These are phyloP conservation scores for Coleophoma cylindrospora DNA, from an alignment of 2,329 filamentous ascomycete genomes.

Conservation along the genomic window DNA sequence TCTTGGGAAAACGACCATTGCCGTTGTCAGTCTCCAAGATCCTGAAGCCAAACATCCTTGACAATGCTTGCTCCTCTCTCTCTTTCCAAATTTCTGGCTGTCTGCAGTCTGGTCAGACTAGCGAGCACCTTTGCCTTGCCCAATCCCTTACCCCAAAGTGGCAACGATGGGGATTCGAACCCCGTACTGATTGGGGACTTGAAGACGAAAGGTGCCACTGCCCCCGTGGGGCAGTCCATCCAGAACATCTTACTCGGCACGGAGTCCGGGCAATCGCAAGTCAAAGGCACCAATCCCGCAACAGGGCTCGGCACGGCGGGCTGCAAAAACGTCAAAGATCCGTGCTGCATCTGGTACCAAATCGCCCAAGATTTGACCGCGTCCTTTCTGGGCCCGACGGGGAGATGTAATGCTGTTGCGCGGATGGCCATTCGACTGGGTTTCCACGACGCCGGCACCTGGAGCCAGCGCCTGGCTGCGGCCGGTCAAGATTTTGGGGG, in stretches of 20 bases:
- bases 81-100: not conserved
- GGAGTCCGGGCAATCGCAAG: slow-evolving; percentile 2
- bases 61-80: not conserved
- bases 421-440: slow-evolving; percentile 39
- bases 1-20: no score
- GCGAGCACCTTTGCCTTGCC: not conserved
- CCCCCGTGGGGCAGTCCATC: slow-evolving; percentile 2
- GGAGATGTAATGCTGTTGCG: slow-evolving; percentile 32
- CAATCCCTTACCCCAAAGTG: not conserved
- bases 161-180: not conserved
- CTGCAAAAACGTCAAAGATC: slow-evolving; percentile 12
- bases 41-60: no score
- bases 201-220: not conserved
- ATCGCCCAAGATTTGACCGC: slow-evolving; percentile 30
- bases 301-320: not conserved
- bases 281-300: not conserved
- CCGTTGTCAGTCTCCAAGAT: no score
- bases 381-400: slow-evolving; percentile 26
- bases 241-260: slow-evolving; percentile 3
- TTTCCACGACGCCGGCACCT: slow-evolving; percentile 42
- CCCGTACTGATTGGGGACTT: not conserved
- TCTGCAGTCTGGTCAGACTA: not conserved
- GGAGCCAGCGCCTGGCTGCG: slow-evolving; percentile 28
- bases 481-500: slow-evolving; percentile 29
- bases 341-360: slow-evolving; percentile 35